phyloP scores from a whole-genome alignment of 495 filamentous ascomycete genomes.

The Rusavskia elegans region DNA sequence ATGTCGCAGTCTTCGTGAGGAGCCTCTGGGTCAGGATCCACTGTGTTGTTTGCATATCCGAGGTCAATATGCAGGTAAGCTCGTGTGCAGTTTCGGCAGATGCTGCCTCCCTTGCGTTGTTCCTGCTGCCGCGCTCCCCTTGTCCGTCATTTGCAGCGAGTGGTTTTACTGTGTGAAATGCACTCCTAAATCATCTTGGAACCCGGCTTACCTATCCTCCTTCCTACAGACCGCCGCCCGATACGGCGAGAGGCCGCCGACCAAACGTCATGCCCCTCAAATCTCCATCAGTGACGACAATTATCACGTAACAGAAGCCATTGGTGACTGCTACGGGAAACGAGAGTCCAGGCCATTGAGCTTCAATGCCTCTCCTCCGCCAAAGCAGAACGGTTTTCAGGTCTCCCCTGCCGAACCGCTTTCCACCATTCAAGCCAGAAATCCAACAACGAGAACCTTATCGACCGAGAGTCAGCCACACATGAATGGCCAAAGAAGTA shows the following conservation, averaged over 20 bases:
- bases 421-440: conserved; percentile 12
- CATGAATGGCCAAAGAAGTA: conserved; percentile 28
- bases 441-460: conserved; percentile 6
- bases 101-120: neutral
- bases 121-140: neutral
- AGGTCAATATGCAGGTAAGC: conserved; percentile 5
- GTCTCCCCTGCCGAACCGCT: conserved; percentile 26
- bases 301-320: conserved; percentile 96
- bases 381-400: conserved; percentile 13
- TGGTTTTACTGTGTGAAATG: neutral
- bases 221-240: neutral
- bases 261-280: conserved; percentile 43
- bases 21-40: too few relatives aligned
- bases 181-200: neutral
- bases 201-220: neutral
- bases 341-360: conserved; percentile 45
- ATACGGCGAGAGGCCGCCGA: conserved; percentile 23
- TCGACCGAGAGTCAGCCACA: conserved; percentile 8
- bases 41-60: neutral
- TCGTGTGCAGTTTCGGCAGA: neutral
- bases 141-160: neutral
- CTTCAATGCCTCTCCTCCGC: conserved; percentile 41
- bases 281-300: conserved; percentile 64
- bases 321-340: conserved; percentile 62
- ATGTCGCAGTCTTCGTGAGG: too few relatives aligned